Percentiles rank a stretch among this genome's conserved stretches.
Conservation (phyloP, 768 basidiomycete species). For the Naematelia aurantialba region DNA sequence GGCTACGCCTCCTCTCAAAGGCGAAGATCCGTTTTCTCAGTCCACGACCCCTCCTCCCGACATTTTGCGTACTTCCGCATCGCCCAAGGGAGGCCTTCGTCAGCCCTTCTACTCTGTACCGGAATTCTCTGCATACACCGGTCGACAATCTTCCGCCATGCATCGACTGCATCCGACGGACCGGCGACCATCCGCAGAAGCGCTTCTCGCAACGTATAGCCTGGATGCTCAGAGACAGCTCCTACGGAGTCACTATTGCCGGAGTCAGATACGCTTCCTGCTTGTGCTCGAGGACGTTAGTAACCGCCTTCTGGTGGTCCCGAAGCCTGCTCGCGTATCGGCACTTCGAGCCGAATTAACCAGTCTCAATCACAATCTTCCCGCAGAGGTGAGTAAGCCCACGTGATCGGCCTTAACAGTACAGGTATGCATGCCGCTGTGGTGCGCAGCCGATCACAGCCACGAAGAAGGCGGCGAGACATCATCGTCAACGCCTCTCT, state of each 20-base stretch:
- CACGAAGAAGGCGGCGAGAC: constrained; percentile 51
- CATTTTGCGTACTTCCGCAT: constrained; percentile 5
- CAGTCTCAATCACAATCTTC: constrained; percentile 88
- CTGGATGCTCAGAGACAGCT: constrained; percentile 65
- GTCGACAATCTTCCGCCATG: constrained; percentile 10
- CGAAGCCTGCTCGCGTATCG: constrained; percentile 88
- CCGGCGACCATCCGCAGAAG: constrained; percentile 48
- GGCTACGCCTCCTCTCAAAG: constrained; percentile 18
- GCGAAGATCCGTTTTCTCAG: constrained; percentile 39
- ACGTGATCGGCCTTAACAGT: background rate
- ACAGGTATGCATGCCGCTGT: constrained; percentile 53
- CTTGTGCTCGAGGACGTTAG: constrained; percentile 86
- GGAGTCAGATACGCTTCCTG: constrained; percentile 87
- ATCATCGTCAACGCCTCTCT: constrained; percentile 55
- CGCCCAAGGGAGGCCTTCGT: constrained; percentile 15
- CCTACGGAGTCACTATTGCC: constrained; percentile 79
- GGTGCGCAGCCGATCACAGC: constrained; percentile 52
- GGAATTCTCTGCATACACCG: constrained; percentile 25
- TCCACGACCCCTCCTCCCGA: constrained; percentile 3
- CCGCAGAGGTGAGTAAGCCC: constrained; percentile 70
- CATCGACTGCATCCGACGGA: constrained; percentile 27
- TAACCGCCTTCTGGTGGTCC: constrained; percentile 83
- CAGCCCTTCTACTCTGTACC: constrained; percentile 44
- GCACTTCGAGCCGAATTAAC: constrained; percentile 96
- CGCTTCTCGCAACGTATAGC: constrained; percentile 67